Percentiles rank a stretch among this genome's conserved stretches.
Conservation (phyloP, 768 basidiomycete genomes). For the Hericium alpestre region DNA sequence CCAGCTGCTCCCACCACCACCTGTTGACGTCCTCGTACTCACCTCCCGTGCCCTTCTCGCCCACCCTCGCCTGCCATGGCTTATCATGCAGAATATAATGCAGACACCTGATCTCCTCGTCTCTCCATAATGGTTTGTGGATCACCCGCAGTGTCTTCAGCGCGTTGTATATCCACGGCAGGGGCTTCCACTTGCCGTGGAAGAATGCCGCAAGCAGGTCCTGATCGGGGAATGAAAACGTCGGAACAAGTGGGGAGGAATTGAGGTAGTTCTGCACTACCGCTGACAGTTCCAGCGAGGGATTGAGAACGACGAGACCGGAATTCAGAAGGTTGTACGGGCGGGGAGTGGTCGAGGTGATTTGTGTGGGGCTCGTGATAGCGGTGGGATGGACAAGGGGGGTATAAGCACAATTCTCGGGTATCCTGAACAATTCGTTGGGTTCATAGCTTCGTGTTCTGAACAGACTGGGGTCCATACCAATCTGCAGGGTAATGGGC, state of each 20-base stretch:
- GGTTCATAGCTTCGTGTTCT: not conserved
- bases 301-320: slow-evolving; percentile 77
- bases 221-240: slow-evolving; percentile 82
- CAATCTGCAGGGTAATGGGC: slow-evolving; percentile 85
- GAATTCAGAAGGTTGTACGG: slow-evolving; percentile 83
- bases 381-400: slow-evolving; percentile 36
- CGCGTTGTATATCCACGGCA: slow-evolving; percentile 87
- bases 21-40: slow-evolving; percentile 44
- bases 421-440: slow-evolving; percentile 46
- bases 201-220: slow-evolving; percentile 81
- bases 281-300: slow-evolving; percentile 47
- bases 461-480: slow-evolving; percentile 28
- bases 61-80: slow-evolving; percentile 61
- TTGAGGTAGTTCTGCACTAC: slow-evolving; percentile 47
- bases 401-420: slow-evolving; percentile 85
- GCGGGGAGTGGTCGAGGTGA: slow-evolving; percentile 42
- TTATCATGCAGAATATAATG: slow-evolving; percentile 85
- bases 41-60: slow-evolving; percentile 27
- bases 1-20: slow-evolving; percentile 78
- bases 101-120: slow-evolving; percentile 75
- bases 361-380: slow-evolving; percentile 32
- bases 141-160: slow-evolving; percentile 72
- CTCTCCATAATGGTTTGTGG: slow-evolving; percentile 73
- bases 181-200: slow-evolving; percentile 62
- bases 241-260: slow-evolving; percentile 40